A percentile compares a stretch with the other conserved stretches of the same genome.
These are phyloP conservation scores for Populus tomentosa DNA, from an alignment of 441 rosid genomes.

Conservation along the genomic window DNA sequence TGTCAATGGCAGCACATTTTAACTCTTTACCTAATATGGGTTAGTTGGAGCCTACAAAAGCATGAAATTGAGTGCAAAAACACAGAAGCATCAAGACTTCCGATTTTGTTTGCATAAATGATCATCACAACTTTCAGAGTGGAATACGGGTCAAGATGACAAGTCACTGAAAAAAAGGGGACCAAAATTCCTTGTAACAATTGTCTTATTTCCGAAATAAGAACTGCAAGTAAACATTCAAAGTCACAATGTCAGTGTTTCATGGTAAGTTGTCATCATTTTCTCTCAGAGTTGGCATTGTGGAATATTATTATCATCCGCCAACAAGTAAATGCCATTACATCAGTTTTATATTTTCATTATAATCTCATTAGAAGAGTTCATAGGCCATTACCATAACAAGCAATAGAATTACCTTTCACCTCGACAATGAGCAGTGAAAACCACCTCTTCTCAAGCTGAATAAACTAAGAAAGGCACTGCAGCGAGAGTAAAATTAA, in stretches of 20 bases:
- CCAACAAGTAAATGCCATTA: not conserved
- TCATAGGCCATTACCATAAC: not conserved
- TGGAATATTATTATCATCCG: not conserved
- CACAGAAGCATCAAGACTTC: not conserved
- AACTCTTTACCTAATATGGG: not conserved
- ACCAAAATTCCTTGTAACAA: too few relatives aligned
- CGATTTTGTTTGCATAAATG: too few relatives aligned
- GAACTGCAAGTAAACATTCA: not conserved
- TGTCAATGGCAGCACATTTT: not conserved
- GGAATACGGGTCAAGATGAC: not conserved
- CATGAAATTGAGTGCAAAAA: not conserved
- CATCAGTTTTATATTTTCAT: not conserved
- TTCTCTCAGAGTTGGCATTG: not conserved
- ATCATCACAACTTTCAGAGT: not conserved
- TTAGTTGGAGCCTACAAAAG: not conserved
- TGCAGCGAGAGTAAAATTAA: conserved; percentile 24
- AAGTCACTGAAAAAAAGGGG: not conserved
- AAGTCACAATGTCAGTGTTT: not conserved
- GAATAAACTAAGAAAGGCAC: conserved; percentile 53
- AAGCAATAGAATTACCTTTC: conserved; percentile 21
- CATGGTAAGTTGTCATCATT: not conserved
- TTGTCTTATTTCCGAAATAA: not conserved
- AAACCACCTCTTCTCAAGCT: conserved; percentile 32
- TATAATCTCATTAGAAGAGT: not conserved
- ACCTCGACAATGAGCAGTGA: conserved; percentile 9